These are phyloP conservation scores for Stentor coeruleus DNA, from an alignment of 73 alveolate species.

Conservation along the genomic window DNA sequence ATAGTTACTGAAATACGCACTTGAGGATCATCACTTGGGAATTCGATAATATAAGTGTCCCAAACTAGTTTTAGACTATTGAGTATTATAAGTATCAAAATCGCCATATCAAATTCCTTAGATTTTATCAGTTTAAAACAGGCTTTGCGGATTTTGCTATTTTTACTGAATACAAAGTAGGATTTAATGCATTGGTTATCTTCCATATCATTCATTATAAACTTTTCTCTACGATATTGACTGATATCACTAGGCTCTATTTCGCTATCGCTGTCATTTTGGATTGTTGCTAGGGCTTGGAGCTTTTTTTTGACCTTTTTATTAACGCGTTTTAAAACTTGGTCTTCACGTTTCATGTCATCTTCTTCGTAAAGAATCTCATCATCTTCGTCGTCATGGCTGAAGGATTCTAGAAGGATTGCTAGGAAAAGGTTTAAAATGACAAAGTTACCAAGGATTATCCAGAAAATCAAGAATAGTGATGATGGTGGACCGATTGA, in stretches of 20 bases:
- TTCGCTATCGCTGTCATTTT: constrained; percentile 1
- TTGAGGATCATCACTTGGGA: constrained; percentile 26
- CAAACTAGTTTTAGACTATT: constrained; percentile 11
- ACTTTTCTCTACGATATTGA: constrained; percentile 31
- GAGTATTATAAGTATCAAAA: neutral
- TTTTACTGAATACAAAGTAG: constrained; percentile 11
- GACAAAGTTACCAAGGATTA: constrained; percentile 91
- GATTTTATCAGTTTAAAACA: constrained; percentile 2
- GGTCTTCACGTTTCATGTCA: neutral
- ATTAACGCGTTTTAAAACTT: neutral
- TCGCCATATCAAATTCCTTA: neutral
- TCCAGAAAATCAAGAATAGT: constrained; percentile 81
- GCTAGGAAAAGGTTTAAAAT: constrained; percentile 91
- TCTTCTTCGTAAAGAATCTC: neutral
- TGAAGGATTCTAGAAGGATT: constrained; percentile 81
- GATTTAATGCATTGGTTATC: neutral
- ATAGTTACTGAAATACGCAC: neutral
- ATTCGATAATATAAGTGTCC: constrained; percentile 25
- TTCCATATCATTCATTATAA: neutral
- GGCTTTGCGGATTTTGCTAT: neutral
- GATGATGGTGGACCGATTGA: constrained; percentile 29
- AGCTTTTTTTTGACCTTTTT: neutral
- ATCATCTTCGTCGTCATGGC: constrained; percentile 65
- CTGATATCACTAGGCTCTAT: neutral
- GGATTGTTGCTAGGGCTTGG: neutral